Conservation (phyloP, 2,329 filamentous ascomycete genomes). For the Beauveria rudraprayagi region DNA sequence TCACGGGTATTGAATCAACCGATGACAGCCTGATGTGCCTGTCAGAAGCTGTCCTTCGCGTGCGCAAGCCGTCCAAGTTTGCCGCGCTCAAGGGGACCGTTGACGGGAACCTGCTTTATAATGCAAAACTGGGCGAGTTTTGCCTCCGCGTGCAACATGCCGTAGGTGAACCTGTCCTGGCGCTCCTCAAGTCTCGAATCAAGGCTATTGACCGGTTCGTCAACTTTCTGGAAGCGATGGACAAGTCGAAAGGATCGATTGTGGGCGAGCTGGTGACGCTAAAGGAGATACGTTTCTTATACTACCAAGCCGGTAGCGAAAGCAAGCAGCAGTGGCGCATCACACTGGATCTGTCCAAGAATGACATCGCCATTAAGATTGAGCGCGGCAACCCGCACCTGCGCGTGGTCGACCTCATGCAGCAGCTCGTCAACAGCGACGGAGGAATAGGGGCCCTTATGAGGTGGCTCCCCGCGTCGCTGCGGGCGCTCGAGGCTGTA, state of each 20-base stretch:
- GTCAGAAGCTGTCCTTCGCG: constrained; percentile 47
- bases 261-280: constrained; percentile 53
- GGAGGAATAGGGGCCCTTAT: constrained; percentile 45
- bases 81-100: constrained; percentile 45
- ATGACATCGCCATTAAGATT: constrained; percentile 50
- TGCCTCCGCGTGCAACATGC: constrained; percentile 50
- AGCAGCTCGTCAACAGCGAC: constrained; percentile 47
- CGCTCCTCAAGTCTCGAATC: constrained; percentile 50
- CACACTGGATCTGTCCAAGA: constrained; percentile 47
- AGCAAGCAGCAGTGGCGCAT: constrained; percentile 38
- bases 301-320: constrained; percentile 34
- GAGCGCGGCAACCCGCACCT: constrained; percentile 59
- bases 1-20: constrained; percentile 35
- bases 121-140: constrained; percentile 52
- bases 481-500: constrained; percentile 57
- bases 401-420: constrained; percentile 51
- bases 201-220: constrained; percentile 63
- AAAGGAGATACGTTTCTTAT: constrained; percentile 59
- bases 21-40: constrained; percentile 28
- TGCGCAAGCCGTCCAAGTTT: constrained; percentile 47
- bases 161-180: constrained; percentile 51
- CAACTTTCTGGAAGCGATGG: constrained; percentile 59
- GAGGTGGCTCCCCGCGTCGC: constrained; percentile 48
- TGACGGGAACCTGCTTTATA: constrained; percentile 56
- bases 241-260: constrained; percentile 46